phyloP scores from a whole-genome alignment of 1,139 yeast species.

The Geotrichum australiense region DNA sequence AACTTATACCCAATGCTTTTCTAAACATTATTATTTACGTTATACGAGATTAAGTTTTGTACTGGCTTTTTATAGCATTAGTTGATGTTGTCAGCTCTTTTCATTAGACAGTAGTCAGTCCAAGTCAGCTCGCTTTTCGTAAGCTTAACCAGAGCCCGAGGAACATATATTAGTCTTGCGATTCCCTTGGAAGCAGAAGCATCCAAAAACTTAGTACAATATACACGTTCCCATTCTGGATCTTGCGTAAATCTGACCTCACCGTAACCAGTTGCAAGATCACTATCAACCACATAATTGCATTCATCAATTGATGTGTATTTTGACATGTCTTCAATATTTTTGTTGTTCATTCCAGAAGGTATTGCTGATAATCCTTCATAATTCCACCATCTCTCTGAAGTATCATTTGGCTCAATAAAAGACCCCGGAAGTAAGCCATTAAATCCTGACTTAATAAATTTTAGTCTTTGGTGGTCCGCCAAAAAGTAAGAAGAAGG shows the following conservation, averaged over 20 bases:
- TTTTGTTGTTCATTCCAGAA: slow-evolving; percentile 63
- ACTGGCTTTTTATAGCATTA: background rate
- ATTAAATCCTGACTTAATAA: slow-evolving; percentile 70
- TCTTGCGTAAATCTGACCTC: slow-evolving; percentile 23
- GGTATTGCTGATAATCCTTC: slow-evolving; percentile 42
- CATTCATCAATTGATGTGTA: slow-evolving; percentile 28
- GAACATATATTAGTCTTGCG: slow-evolving; percentile 38
- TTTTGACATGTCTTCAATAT: slow-evolving; percentile 37
- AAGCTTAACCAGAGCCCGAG: slow-evolving; percentile 25
- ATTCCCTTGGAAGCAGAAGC: slow-evolving; percentile 35
- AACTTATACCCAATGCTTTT: too few relatives aligned
- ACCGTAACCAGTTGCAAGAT: slow-evolving; percentile 24
- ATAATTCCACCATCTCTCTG: slow-evolving; percentile 28
- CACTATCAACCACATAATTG: slow-evolving; percentile 34
- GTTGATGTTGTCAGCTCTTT: slow-evolving; percentile 7
- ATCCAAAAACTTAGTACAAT: slow-evolving; percentile 36
- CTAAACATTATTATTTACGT: background rate
- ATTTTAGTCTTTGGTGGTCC: slow-evolving; percentile 51
- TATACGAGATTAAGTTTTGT: background rate
- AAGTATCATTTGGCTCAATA: slow-evolving; percentile 35
- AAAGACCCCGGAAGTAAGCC: slow-evolving; percentile 91
- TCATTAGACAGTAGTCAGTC: slow-evolving; percentile 29
- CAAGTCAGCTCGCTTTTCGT: slow-evolving; percentile 24
- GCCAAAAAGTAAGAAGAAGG: slow-evolving; percentile 83
- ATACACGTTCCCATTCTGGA: slow-evolving; percentile 32